These are phyloP conservation scores for Polyplosphaeria fusca DNA, from an alignment of 495 filamentous ascomycete species.

Conservation along the genomic window DNA sequence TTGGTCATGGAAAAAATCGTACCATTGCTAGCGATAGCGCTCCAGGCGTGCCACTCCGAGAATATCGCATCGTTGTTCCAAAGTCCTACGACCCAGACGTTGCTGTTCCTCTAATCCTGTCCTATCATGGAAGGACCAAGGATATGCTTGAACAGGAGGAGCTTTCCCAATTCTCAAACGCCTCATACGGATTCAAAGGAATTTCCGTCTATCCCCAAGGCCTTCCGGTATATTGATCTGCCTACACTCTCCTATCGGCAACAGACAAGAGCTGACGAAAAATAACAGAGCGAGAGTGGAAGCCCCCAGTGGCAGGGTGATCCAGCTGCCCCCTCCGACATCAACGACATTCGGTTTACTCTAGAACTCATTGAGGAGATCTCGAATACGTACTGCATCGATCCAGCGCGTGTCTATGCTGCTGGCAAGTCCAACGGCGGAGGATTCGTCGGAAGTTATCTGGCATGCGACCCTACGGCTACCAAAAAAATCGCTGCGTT, in stretches of 20 bases:
- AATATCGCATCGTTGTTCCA: conserved; percentile 26
- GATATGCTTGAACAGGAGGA: conserved; percentile 14
- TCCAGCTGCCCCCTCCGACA: conserved; percentile 2
- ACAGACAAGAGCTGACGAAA: neutral
- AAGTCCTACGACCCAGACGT: conserved; percentile 11
- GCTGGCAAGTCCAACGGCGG: conserved; percentile 61
- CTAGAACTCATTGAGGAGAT: conserved; percentile 49
- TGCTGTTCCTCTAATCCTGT: conserved; percentile 26
- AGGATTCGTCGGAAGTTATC: conserved; percentile 49
- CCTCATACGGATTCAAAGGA: conserved; percentile 17
- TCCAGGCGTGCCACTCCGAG: conserved; percentile 10
- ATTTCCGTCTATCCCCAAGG: conserved; percentile 25
- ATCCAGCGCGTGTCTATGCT: conserved; percentile 52
- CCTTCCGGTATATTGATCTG: conserved; percentile 13
- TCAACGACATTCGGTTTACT: conserved; percentile 35
- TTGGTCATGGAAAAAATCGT: conserved; percentile 3
- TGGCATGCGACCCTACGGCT: conserved; percentile 51
- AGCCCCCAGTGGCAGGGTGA: conserved; percentile 24
- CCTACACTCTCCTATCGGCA: neutral
- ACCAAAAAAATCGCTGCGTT: conserved; percentile 45
- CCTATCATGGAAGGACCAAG: conserved; percentile 22
- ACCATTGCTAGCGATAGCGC: conserved; percentile 11
- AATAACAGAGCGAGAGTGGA: conserved; percentile 1
- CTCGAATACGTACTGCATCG: conserved; percentile 49
- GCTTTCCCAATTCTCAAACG: conserved; percentile 22